Evolutionary conservation across 331 rosid genomes (phyloP).

Genomic region (Pyrus hybrid): DNA sequence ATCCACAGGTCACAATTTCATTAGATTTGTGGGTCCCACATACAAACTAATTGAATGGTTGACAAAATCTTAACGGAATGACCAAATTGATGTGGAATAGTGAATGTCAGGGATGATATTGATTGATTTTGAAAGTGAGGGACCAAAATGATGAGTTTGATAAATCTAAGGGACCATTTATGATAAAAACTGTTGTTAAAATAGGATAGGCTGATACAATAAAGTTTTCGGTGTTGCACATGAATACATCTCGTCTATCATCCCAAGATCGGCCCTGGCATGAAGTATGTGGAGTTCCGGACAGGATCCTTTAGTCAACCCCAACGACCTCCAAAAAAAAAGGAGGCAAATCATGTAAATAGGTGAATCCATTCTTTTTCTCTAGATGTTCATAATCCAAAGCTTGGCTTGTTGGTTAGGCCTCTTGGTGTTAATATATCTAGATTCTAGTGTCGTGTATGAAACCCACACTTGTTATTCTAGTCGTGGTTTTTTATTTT

Average conservation of each 20-base stretch:
- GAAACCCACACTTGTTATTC: background rate
- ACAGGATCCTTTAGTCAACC: background rate
- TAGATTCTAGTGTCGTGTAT: background rate
- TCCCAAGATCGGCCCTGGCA: background rate
- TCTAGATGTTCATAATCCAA: background rate
- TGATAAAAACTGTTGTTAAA: too few relatives aligned
- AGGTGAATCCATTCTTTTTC: background rate
- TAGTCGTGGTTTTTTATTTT: background rate
- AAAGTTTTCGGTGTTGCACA: background rate
- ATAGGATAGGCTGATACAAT: background rate
- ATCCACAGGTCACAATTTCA: too few relatives aligned
- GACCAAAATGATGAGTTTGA: too few relatives aligned
- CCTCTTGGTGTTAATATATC: background rate
- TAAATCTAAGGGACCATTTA: too few relatives aligned
- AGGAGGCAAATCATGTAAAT: background rate
- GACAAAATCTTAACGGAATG: too few relatives aligned
- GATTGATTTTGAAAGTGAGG: too few relatives aligned
- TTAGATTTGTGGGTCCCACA: too few relatives aligned
- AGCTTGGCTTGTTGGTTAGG: background rate
- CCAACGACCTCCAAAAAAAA: background rate
- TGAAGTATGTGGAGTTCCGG: background rate
- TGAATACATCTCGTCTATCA: background rate
- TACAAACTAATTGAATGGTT: too few relatives aligned
- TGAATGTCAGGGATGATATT: too few relatives aligned
- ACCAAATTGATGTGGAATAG: too few relatives aligned